Evolutionary conservation across 2,329 filamentous ascomycete genomes (phyloP).

Genomic region (Cylindrodendrum hubeiense): DNA sequence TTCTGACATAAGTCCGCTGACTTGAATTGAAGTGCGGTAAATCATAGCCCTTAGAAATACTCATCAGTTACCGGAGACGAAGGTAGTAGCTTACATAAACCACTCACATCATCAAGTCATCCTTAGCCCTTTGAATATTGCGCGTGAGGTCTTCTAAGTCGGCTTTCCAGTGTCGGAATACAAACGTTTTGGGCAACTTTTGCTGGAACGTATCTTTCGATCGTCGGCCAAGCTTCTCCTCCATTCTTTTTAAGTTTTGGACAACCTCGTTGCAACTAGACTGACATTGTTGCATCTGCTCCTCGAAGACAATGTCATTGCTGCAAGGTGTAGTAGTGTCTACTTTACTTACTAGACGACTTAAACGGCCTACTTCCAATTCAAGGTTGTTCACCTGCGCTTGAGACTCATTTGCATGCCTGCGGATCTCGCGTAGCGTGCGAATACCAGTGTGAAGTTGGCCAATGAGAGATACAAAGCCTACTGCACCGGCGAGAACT

Average conservation of each 20-base stretch:
- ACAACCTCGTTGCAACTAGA: background rate
- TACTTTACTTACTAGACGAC: background rate
- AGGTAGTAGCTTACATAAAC: too few relatives aligned
- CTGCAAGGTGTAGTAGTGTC: background rate
- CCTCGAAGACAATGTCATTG: background rate
- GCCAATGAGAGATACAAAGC: background rate
- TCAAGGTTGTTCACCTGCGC: background rate
- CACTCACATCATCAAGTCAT: background rate
- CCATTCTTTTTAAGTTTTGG: background rate
- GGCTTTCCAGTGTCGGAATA: background rate
- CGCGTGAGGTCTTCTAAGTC: background rate
- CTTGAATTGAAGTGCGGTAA: too few relatives aligned
- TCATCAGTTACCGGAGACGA: too few relatives aligned
- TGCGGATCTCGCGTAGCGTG: constrained; percentile 1
- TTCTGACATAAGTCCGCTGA: too few relatives aligned
- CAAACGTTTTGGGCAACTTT: background rate
- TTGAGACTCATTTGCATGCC: background rate
- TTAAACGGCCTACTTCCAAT: background rate
- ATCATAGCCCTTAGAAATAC: too few relatives aligned
- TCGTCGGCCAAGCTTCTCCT: background rate
- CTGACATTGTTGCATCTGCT: background rate
- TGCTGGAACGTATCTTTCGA: background rate
- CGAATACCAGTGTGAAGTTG: background rate
- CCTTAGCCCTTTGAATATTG: background rate
- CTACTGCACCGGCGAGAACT: background rate